phyloP scores from a whole-genome alignment of 441 rosid genomes.

The Theobroma grandiflorum region DNA sequence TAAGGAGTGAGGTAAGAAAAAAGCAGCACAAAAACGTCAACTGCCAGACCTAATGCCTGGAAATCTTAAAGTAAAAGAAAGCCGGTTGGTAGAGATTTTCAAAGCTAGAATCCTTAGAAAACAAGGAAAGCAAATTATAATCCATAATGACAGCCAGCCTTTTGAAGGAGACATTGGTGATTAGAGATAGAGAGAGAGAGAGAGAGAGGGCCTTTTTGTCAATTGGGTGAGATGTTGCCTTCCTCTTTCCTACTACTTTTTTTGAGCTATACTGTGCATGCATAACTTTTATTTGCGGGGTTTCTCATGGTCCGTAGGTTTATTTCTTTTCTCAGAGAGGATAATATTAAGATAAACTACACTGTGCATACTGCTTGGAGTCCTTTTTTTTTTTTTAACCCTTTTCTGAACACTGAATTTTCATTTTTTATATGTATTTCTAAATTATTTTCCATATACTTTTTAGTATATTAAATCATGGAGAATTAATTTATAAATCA shows the following conservation, averaged over 20 bases:
- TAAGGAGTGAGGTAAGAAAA: not conserved
- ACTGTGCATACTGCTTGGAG: too few relatives aligned
- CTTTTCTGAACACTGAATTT: too few relatives aligned
- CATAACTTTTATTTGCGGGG: not conserved
- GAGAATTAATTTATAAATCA: too few relatives aligned
- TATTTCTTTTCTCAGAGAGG: too few relatives aligned
- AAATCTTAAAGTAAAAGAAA: constrained; percentile 23
- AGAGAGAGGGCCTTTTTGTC: not conserved
- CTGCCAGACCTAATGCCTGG: not conserved
- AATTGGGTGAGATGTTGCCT: not conserved
- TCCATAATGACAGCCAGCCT: constrained; percentile 17
- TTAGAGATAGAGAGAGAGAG: not conserved
- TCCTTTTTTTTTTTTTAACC: too few relatives aligned
- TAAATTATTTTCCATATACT: too few relatives aligned
- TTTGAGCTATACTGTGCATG: not conserved
- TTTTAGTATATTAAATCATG: too few relatives aligned
- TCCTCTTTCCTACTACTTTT: not conserved
- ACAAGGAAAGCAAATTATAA: not conserved
- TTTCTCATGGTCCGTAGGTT: not conserved
- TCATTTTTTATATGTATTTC: too few relatives aligned
- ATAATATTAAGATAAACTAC: too few relatives aligned
- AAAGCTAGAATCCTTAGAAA: constrained; percentile 12
- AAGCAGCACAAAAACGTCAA: constrained; percentile 15
- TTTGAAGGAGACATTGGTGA: not conserved
- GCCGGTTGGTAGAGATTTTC: not conserved